Evolutionary conservation across 2,329 filamentous ascomycete genomes (phyloP), one percentile per base, ranked within the genome.

Genomic region (Penicillium palitans): DNA sequence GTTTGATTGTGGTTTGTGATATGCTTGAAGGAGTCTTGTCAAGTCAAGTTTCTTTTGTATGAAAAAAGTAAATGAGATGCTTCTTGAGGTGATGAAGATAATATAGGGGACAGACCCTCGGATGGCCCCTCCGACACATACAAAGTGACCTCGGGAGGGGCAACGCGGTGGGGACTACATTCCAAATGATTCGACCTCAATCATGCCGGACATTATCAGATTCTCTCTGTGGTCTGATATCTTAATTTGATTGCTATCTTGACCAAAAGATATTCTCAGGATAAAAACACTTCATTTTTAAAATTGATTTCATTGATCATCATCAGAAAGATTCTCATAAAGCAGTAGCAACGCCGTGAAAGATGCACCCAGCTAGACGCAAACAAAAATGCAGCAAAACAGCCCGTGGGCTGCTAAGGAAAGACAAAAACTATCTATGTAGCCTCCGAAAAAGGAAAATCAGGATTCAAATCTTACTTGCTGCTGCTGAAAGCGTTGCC

Each of bases 341-440:
- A 53, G 19, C 31, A 37, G n/a, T 25, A 47, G 31, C 21, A 37
- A 53, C 51, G 51, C 51, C 51, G 12, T 66, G 27, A 21, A 64
- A 19, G n/a, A 70, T 72, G 68, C 68, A 67, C 61, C 50, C 51
- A 66, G 61, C 53, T 31, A 52, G 40, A 60, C 58, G 53, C 57
- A 59, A 65, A 63, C 56, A 61, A 63, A 66, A 64, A 58, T 39
- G 61, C 53, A 55, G 21, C 19, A 25, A 19, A 50, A 29, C 52
- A 54, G 21, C 54, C 54, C 24, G 13, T 33, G 45, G 50, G 53
- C 53, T 53, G 47, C 13, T 15, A 57, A 47, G 52, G 12, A 52
- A 54, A 35, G n/a, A 55, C 27, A 27, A 39, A 37, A 37, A 58
- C 17, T 47, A 39, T 35, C 17, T 44, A 52, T 52, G 47, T 29